Evolutionary conservation across 257 asterid genomes (phyloP).

Genomic region (Solanum rostratum): DNA sequence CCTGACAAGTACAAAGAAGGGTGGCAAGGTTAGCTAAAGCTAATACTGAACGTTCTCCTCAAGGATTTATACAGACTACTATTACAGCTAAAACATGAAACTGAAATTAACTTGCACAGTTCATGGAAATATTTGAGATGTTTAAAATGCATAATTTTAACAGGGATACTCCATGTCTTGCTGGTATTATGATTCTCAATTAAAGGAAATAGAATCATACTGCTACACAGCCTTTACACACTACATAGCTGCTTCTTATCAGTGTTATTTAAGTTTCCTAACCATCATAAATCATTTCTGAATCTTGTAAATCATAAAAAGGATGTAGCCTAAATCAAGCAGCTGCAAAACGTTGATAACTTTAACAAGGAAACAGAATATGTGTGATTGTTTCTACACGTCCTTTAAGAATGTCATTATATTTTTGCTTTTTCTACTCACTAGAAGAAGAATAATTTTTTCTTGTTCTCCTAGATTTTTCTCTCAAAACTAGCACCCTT

Average conservation of each 20-base stretch:
- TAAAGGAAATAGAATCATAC: neutral
- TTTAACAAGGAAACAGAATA: neutral
- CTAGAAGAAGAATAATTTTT: neutral
- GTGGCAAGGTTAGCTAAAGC: neutral
- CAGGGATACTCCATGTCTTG: neutral
- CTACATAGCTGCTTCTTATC: neutral
- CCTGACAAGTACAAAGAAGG: conserved; percentile 27
- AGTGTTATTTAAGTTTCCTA: neutral
- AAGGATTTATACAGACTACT: neutral
- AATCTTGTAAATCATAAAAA: neutral
- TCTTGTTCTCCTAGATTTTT: neutral
- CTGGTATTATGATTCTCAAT: neutral
- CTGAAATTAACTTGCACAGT: neutral
- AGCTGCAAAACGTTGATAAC: neutral
- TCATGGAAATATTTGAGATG: neutral
- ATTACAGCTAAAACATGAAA: neutral
- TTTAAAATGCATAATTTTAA: neutral
- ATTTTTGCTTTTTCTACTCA: neutral
- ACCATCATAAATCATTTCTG: neutral
- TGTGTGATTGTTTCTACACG: neutral
- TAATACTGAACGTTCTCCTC: neutral
- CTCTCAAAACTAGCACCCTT: neutral
- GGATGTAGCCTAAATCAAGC: neutral
- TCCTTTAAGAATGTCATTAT: neutral
- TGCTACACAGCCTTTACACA: neutral